Evolutionary conservation across 192 early-diverging fungal species (phyloP), one percentile per base, ranked within the genome.

Genomic region (Podila minutissima): DNA sequence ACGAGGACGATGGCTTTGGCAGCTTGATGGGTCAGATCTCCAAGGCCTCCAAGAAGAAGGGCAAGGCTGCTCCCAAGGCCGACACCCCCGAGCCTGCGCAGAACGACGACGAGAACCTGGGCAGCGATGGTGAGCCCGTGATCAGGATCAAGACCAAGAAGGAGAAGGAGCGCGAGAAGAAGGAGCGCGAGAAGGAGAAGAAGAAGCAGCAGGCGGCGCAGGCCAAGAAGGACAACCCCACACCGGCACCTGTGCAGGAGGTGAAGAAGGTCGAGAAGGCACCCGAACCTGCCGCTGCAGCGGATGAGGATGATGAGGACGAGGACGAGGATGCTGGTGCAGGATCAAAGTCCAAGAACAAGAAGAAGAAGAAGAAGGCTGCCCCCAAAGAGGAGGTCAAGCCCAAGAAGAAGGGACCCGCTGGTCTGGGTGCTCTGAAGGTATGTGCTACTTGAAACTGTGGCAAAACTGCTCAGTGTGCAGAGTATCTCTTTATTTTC

Each of bases 151-250:
- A 95, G 83, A 91, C 93, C 49, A 96, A 96, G 77, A 95, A 95
- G 81, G 94, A 96, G 66, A 96, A 96, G 84, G 95, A 96, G 73
- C 87, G 88, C 71, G 88, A 95, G 67, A 91, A 93, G 71, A 95
- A 95, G 86, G 92, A 93, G 69, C 87, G 86, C 24, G 86, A 88
- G 67, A 93, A 93, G 83, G 86, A 89, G 68, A 86, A 86, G 66
- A 85, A 84, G 68, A 73, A 75, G 59, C 82, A 82, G 62, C 87
- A 78, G 48, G 78, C 82, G 50, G 85, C 84, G n/a, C 83, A 85
- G 83, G 88, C 83, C 62, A 82, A 83, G 71, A 71, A 64, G 61
- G 69, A 57, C 59, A 69, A 73, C 67, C 75, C 86, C 31, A 55
- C 55, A 9, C 71, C 83, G 26, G 71, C 71, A n/a, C 9, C 67